A percentile compares a stretch with the other conserved stretches of the same genome.
Conservation (phyloP, 2,329 filamentous ascomycete species). For the Zymoseptoria ardabiliae region DNA sequence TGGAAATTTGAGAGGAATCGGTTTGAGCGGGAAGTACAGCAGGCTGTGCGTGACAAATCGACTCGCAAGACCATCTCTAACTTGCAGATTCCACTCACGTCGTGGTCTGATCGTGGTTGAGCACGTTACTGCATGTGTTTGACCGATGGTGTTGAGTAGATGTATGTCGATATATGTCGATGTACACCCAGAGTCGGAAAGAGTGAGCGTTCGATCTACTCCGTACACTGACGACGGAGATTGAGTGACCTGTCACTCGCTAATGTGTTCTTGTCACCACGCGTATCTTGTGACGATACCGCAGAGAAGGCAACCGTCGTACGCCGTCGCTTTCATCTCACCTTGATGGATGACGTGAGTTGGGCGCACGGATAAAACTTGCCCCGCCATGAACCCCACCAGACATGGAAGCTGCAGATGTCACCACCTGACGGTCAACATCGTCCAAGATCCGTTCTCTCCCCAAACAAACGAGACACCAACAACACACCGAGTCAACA, state of each 20-base stretch:
- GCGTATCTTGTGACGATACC: too few species aligned
- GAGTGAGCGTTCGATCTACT: too few species aligned
- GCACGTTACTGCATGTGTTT: not conserved
- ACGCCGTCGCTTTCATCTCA: not conserved
- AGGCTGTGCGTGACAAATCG: not conserved
- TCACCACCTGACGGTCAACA: not conserved
- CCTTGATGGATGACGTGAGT: not conserved
- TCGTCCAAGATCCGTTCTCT: not conserved
- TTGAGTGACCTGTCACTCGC: too few species aligned
- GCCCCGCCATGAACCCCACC: constrained; percentile 1
- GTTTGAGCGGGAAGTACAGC: constrained; percentile 5
- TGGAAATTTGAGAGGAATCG: constrained; percentile 11
- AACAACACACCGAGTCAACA: not conserved
- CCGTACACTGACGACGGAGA: too few species aligned
- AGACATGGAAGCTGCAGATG: not conserved
- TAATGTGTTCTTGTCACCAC: too few species aligned
- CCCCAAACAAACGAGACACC: not conserved
- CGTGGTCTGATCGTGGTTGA: not conserved
- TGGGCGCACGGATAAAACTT: not conserved
- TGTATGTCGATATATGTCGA: too few species aligned
- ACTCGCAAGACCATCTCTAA: not conserved
- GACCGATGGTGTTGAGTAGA: too few species aligned
- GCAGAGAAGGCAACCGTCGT: not conserved
- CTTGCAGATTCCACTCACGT: not conserved
- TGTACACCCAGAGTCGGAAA: too few species aligned